Evolutionary conservation across 2,329 filamentous ascomycete species (phyloP).

Genomic region (Sordariomycetes sp.): DNA sequence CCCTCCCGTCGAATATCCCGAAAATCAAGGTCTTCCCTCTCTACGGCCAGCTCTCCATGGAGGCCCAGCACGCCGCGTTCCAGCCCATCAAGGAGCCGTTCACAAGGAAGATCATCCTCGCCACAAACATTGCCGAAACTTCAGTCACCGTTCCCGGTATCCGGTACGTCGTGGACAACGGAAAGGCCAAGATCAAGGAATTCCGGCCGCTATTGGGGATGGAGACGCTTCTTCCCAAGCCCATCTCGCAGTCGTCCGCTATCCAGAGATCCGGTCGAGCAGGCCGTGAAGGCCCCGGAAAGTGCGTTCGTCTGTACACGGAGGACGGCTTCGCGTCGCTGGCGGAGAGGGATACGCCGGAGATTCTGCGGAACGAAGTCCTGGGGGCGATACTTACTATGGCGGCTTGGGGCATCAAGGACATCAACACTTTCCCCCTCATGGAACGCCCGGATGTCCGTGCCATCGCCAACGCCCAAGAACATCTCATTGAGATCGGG

Average conservation of each 20-base stretch:
- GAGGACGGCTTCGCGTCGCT: constrained; percentile 59
- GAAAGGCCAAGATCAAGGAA: constrained; percentile 89
- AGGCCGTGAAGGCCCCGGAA: constrained; percentile 80
- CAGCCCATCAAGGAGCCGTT: constrained; percentile 54
- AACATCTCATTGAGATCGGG: constrained; percentile 67
- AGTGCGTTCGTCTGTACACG: constrained; percentile 83
- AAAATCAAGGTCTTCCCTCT: constrained; percentile 63
- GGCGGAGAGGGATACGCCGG: constrained; percentile 64
- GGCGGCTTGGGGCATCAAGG: constrained; percentile 78
- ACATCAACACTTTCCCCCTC: constrained; percentile 72
- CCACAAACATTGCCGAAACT: constrained; percentile 97
- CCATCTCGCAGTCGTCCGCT: constrained; percentile 86
- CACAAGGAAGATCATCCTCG: constrained; percentile 79
- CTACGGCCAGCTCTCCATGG: constrained; percentile 80
- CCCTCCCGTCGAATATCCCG: constrained; percentile 62
- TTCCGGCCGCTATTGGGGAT: constrained; percentile 75
- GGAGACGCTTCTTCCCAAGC: constrained; percentile 79
- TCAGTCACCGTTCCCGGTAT: constrained; percentile 94
- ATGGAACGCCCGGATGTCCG: constrained; percentile 70
- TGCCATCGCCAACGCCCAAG: constrained; percentile 65
- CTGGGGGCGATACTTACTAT: constrained; percentile 79
- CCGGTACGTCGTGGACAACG: constrained; percentile 80
- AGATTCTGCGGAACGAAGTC: constrained; percentile 84
- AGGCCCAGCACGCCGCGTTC: constrained; percentile 79
- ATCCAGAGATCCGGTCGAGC: constrained; percentile 86